phyloP scores from a whole-genome alignment of 2,329 filamentous ascomycete genomes.

The Zelopaecilomyces penicillatus region DNA sequence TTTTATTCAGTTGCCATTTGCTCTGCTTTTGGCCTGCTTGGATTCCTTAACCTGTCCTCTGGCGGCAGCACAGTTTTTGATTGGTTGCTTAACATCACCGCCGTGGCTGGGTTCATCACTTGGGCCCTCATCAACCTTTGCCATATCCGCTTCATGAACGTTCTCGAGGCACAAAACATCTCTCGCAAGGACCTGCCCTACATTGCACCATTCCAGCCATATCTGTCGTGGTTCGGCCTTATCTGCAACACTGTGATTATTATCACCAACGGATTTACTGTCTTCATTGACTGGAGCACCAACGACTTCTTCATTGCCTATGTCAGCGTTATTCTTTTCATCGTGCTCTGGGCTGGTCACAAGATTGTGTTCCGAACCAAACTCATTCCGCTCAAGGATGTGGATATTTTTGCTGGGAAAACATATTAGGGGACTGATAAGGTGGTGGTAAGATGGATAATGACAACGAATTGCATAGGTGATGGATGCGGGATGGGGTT shows the following conservation, averaged over 20 bases:
- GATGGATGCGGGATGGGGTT: no score
- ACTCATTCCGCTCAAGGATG: slow-evolving; percentile 27
- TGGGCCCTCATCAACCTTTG: slow-evolving; percentile 60
- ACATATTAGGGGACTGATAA: background rate
- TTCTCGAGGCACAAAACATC: slow-evolving; percentile 47
- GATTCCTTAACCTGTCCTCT: slow-evolving; percentile 57
- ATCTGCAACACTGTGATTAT: slow-evolving; percentile 57
- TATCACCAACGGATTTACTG: slow-evolving; percentile 60
- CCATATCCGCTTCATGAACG: slow-evolving; percentile 58
- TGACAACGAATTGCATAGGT: no score
- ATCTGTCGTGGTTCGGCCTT: slow-evolving; percentile 55
- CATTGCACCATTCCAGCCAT: slow-evolving; percentile 54
- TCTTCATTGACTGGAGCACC: slow-evolving; percentile 55
- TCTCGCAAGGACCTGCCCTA: slow-evolving; percentile 52
- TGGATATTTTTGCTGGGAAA: slow-evolving; percentile 21
- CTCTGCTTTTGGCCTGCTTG: slow-evolving; percentile 53
- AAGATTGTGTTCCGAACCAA: slow-evolving; percentile 41
- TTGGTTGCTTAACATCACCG: slow-evolving; percentile 65
- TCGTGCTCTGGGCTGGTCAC: slow-evolving; percentile 51
- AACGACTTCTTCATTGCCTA: slow-evolving; percentile 57
- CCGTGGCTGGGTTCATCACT: slow-evolving; percentile 60
- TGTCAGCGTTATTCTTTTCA: slow-evolving; percentile 55
- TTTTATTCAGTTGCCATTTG: slow-evolving; percentile 47
- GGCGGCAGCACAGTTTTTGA: slow-evolving; percentile 54
- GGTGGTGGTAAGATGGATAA: no score